Evolutionary conservation across 371 early-diverging fungal species (phyloP), one percentile per base, ranked within the genome.

Genomic region (Coemansia sp.): DNA sequence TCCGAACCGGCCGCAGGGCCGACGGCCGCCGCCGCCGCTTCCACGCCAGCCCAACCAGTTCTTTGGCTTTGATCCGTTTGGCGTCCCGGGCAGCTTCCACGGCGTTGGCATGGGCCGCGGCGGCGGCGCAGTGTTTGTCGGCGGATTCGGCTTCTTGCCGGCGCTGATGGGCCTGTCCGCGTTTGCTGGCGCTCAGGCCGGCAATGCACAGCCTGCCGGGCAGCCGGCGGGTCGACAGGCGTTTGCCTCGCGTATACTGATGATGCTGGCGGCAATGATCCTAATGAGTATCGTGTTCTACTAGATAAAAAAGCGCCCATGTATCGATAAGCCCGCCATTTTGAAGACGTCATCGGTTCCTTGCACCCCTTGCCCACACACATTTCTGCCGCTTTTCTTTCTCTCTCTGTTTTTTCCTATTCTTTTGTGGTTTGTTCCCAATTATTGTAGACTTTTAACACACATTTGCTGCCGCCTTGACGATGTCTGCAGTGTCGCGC

Each of bases 1-100:
- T 32, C 89, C 89, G 26, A 84, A 82, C 51, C 80, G 89, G 36
- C 89, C 89, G 14, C 83, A 87, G 30, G 89, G 88, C 52, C 89
- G 86, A 66, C 79, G 89, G 48, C 89, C 88, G 39, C 88, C 88
- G 31, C 81, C 84, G 35, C 87, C 87, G 41, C 67, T 84, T 35
- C 77, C 82, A 42, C 81, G 83, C 62, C 83, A 82, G 30, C 80
- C 79, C 47, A 75, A 73, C 58, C 79, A 83, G 36, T 52, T 81
- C 77, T 63, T 82, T 82, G 38, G 83, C 67, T 57, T 81, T 81
- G 38, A 83, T 77, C 75, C 84, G 63, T 75, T 83, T 72, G 61
- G 80, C 40, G 75, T 79, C 51, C 68, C 85, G 53, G 80, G 80
- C 71, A 74, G 84, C 67, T 73, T 77, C 65, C 68, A 77, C 26